Percentiles rank a stretch among this genome's conserved stretches.
Conservation (phyloP, 768 basidiomycete species). For the Lentinula detonsa region DNA sequence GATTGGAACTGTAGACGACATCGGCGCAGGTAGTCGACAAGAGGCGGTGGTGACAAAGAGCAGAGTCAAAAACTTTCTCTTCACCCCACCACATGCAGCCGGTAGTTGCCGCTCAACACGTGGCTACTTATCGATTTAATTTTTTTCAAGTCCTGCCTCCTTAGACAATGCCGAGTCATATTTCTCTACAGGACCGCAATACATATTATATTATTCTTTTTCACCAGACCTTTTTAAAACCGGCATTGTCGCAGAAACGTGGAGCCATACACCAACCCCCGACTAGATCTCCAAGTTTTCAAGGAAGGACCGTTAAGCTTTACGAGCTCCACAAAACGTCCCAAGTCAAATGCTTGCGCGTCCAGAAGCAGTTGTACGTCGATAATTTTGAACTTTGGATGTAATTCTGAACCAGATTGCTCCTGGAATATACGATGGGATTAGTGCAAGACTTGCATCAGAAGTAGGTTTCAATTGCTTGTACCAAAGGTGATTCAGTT, state of each 20-base stretch:
- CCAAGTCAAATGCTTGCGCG: constrained; percentile 37
- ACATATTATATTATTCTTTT: no score
- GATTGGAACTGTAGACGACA: constrained; percentile 71
- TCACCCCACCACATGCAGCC: neutral
- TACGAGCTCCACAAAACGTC: constrained; percentile 40
- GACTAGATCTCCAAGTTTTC: constrained; percentile 45
- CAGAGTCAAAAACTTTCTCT: neutral
- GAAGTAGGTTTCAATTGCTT: constrained; percentile 45
- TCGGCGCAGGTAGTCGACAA: constrained; percentile 18
- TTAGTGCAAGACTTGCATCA: constrained; percentile 45
- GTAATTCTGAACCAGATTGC: neutral
- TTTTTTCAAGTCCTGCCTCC: neutral
- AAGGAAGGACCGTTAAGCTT: constrained; percentile 43
- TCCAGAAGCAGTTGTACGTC: constrained; percentile 46
- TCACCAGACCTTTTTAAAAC: neutral
- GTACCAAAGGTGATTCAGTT: constrained; percentile 34
- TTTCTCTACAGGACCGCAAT: no score
- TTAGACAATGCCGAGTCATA: no score
- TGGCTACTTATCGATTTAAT: neutral
- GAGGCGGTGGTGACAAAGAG: neutral
- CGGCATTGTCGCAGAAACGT: neutral
- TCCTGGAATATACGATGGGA: constrained; percentile 44
- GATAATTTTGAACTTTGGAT: constrained; percentile 1
- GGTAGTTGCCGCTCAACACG: neutral
- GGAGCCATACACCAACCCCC: constrained; percentile 37